Evolutionary conservation across 257 asterid genomes (phyloP), one percentile per base, ranked within the genome.

Genomic region (Petunia axillaris): DNA sequence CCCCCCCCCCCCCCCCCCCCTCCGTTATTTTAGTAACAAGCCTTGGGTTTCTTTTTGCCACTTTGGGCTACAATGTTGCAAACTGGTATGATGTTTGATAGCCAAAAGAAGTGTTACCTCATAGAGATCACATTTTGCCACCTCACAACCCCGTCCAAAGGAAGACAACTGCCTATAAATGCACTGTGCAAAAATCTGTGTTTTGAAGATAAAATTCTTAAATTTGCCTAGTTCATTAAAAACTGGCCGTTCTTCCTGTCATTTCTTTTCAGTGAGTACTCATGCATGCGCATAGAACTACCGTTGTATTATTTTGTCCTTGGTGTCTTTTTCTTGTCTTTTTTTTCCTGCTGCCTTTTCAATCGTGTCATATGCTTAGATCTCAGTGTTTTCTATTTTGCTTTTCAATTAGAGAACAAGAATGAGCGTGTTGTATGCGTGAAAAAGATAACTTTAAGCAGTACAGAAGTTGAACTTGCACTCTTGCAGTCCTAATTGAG

Each of bases 361-460:
- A n/a, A n/a, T n/a, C n/a, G n/a, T n/a, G n/a, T n/a, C 57, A 52
- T 52, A 14, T 52, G 57, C 11, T 13, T 52, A 52, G 11, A 13
- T 52, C 8, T 52, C 57, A 52, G 57, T 10, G 16, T 50, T 59
- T 35, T 25, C 25, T 71, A 2, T 25, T 71, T 71, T 71, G 35
- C 62, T 25, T 5, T 52, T 13, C 15, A 13, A 52, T 2, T 50
- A 93, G 97, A 77, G 79, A 95, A 95, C 91, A 90, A 88, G 86
- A 93, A 89, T n/a, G 94, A 94, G 87, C 85, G 94, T 8, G 98
- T 95, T 3, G 97, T 95, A 44, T 92, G 91, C 15, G 88, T 95
- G 37, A 89, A 85, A 88, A 95, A 95, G n/a, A n/a, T n/a, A n/a
- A n/a, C n/a, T n/a, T n/a, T n/a, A n/a, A n/a, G n/a, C n/a, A n/a